Base-by-base conservation (phyloP, 805 yeast genomes). In the Yarrowia divulgata region DNA sequence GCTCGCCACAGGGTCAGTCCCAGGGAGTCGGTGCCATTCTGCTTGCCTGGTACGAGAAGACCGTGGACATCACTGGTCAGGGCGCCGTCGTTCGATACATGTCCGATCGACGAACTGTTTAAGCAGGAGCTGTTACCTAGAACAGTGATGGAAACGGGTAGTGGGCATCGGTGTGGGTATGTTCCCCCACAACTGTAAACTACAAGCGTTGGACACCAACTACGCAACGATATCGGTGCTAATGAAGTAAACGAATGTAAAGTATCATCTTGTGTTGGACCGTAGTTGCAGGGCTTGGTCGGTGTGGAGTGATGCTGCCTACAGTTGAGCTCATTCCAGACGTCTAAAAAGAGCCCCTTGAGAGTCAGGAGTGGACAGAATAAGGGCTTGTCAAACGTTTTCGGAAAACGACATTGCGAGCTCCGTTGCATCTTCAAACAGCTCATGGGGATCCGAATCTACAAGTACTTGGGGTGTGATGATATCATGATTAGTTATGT, bases 11-110 rank as follows among this genome's bases (percentile, higher is more conserved):
- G 66, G 78, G 80, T 37, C 79, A 79, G 69, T 93, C 95, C 12
- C 91, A 91, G 72, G 90, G 89, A 74, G 92, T 89, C 72, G 97
- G 97, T 19, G 97, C 97, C 58, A 83, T 89, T 58, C 79, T 95
- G 73, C 85, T 95, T 74, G 86, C 89, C 40, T 95, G 99, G 99
- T 91, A 89, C 77, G 98, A 94, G 73, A 93, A 92, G 79, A 86
- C 94, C 19, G 88, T 91, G 45, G 96, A 90, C 71, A 81, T 85
- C 23, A 86, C 93, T 16, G 98, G 98, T 19, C 88, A 90, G 76
- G 97, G 97, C 13, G 90, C 97, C 52, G 88, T 95, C 73, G 90
- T 90, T 64, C 87, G 97, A 74, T 93, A 87, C 78, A 83, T 93
- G 79, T 86, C 92, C 52, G 98, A 94, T 79, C 87, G 97, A 81